phyloP scores from a whole-genome alignment of 768 basidiomycete species.

The Termitomyces sp. region DNA sequence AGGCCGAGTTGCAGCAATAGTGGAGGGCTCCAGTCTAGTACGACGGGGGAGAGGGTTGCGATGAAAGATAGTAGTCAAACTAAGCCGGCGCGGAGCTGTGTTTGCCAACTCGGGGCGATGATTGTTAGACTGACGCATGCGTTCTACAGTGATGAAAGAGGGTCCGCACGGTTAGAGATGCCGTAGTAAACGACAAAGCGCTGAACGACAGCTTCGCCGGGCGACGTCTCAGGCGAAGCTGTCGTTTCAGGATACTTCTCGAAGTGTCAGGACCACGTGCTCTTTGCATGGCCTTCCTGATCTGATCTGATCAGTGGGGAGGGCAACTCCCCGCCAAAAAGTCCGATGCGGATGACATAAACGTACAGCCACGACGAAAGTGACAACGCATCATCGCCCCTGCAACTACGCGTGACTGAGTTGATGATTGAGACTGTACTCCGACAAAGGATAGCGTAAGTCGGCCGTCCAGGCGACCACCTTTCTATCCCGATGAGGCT shows the following conservation, averaged over 20 bases:
- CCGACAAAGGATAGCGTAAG: too few species aligned
- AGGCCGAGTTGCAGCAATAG: slow-evolving; percentile 16
- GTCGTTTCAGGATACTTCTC: too few species aligned
- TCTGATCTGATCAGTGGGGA: too few species aligned
- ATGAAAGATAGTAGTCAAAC: slow-evolving; percentile 26
- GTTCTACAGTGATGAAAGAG: not conserved
- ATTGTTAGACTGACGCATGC: not conserved
- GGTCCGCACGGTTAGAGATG: not conserved
- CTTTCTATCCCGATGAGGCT: too few species aligned
- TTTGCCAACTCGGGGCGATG: slow-evolving; percentile 7
- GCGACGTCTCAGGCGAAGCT: not conserved
- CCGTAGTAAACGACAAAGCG: not conserved
- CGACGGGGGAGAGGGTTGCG: slow-evolving; percentile 26
- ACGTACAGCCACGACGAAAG: too few species aligned
- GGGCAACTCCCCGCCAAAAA: too few species aligned
- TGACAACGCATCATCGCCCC: too few species aligned
- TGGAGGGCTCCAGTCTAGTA: slow-evolving; percentile 16
- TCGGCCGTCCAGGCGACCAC: too few species aligned
- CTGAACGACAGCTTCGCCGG: not conserved
- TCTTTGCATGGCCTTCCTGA: not conserved
- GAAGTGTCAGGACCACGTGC: not conserved
- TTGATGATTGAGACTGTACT: too few species aligned
- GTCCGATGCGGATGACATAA: too few species aligned
- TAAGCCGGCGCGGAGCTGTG: slow-evolving; percentile 16
- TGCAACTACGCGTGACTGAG: too few species aligned